phyloP scores from a whole-genome alignment of 116 monocot genomes.

The Phalaenopsis hybrid region DNA sequence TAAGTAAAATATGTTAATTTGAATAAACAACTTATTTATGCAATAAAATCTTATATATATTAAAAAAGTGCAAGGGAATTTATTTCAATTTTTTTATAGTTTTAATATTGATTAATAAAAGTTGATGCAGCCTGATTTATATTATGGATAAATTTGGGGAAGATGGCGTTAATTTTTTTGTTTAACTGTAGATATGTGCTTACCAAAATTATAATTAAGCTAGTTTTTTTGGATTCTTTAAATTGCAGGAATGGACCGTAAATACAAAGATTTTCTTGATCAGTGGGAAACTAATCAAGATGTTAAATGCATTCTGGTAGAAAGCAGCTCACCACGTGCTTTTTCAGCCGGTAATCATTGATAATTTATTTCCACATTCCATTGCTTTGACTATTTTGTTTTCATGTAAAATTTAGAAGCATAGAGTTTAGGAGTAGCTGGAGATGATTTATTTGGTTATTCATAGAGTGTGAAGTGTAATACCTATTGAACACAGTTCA shows the following conservation, averaged over 20 bases:
- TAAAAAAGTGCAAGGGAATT: background rate
- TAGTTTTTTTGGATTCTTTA: background rate
- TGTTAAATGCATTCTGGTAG: conserved; percentile 82
- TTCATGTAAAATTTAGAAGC: background rate
- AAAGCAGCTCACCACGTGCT: conserved; percentile 84
- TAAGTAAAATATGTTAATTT: background rate
- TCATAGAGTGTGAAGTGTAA: background rate
- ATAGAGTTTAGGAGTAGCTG: background rate
- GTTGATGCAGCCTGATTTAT: background rate
- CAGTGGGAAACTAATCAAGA: conserved; percentile 74
- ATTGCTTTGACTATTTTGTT: background rate
- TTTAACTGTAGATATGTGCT: background rate
- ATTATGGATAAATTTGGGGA: background rate
- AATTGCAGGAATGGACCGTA: conserved; percentile 79
- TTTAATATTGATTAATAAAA: background rate
- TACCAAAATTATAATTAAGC: background rate
- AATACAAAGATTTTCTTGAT: conserved; percentile 64
- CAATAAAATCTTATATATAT: background rate
- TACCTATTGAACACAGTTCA: background rate
- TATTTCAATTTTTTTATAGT: background rate
- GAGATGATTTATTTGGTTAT: background rate
- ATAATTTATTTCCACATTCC: background rate
- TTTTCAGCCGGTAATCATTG: conserved; percentile 68
- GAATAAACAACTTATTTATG: background rate
- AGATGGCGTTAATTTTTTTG: background rate